Base-by-base conservation (phyloP, 148 eudicot genomes). In the Camellia japonica region DNA sequence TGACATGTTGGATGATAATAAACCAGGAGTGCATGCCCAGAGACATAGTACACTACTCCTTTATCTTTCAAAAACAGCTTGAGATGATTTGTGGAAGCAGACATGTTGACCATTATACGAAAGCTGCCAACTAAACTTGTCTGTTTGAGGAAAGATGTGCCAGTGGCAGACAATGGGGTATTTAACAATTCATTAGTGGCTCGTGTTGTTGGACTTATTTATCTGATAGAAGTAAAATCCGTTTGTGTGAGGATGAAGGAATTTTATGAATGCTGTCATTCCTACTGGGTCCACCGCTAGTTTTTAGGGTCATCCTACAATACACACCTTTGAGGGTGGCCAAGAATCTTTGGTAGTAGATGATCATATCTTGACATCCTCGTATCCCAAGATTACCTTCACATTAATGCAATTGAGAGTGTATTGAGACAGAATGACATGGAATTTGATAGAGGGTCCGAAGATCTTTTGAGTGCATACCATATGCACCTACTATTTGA, bases 131-230 rank as follows among this genome's bases (percentile, higher is more conserved):
- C 38, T 30, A 30, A 30, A 30, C 87, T 83, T 83, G 87, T 47
- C 87, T 85, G 93, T 86, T 85, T 82, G 72, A 80, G 82, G 83
- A 94, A 92, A 90, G 90, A 75, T 71, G 87, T 69, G 86, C 82
- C 93, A 94, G 84, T 95, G 97, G 96, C 93, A 91, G 98, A 93
- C 98, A 95, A 74, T 77, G 47, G 42, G 38, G 62, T 60, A 85
- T 81, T 81, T 82, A 80, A 82, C 76, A 79, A 83, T 75, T 81
- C 66, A 71, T 75, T 71, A 76, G 20, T 68, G 4, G 73, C 68
- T 82, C 75, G 65, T 86, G 85, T 70, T 63, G 59, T 67, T 78
- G 75, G 19, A 15, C 69, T 67, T 51, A 30, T 66, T 30, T 52
- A 30, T 54, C 51, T 77, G 51, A 2, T 77, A n/a, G 51, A 75